Evolutionary conservation across 345 rosid genomes (phyloP).

Genomic region (Bruguiera parviflora): DNA sequence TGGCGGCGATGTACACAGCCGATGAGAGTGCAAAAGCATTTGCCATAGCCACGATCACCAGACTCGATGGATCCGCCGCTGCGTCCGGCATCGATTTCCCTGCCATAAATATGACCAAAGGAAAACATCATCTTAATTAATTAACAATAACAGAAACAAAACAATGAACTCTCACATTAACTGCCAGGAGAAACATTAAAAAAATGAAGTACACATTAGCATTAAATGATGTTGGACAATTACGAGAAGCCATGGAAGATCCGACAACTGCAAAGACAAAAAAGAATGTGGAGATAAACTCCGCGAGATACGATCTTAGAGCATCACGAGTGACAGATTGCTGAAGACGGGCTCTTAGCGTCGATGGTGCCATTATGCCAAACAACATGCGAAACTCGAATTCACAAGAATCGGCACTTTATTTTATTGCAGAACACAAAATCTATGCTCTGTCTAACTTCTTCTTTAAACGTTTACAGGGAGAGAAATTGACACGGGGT

Average conservation of each 20-base stretch:
- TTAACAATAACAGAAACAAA: too few species aligned
- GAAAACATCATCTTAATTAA: too few species aligned
- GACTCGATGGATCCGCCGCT: slow-evolving; percentile 47
- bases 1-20: slow-evolving; percentile 56
- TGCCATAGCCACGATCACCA: slow-evolving; percentile 59
- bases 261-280: slow-evolving; percentile 77
- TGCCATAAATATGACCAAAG: slow-evolving; percentile 14
- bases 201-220: too few species aligned
- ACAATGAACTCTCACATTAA: too few species aligned
- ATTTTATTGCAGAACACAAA: background rate
- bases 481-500: background rate
- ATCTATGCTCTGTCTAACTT: too few species aligned
- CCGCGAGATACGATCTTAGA: slow-evolving; percentile 68
- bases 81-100: slow-evolving; percentile 67
- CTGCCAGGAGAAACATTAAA: background rate
- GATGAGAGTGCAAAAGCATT: slow-evolving; percentile 69
- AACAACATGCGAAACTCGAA: too few species aligned
- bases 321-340: slow-evolving; percentile 48
- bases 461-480: too few species aligned
- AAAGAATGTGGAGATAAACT: slow-evolving; percentile 90
- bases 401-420: too few species aligned
- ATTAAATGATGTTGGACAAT: slow-evolving; percentile 11
- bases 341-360: slow-evolving; percentile 38
- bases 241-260: slow-evolving; percentile 78
- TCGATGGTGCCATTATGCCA: slow-evolving; percentile 48